Evolutionary conservation across 106 monocot genomes (phyloP).

Genomic region (Dendrobium huoshanense): DNA sequence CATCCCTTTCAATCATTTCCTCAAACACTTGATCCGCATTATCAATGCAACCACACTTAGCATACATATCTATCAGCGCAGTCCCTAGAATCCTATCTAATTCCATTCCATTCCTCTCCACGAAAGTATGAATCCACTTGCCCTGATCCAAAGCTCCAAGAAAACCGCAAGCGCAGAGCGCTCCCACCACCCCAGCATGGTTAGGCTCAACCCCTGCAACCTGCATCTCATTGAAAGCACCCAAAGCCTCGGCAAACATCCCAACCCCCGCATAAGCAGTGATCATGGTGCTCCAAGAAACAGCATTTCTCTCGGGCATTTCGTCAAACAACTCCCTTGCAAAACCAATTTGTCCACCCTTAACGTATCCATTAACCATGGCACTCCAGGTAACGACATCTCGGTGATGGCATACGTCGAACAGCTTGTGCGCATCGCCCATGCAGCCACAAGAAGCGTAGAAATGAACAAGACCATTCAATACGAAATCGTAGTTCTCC

Average conservation of each 20-base stretch:
- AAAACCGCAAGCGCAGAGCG: slow-evolving; percentile 38
- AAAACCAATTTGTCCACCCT: slow-evolving; percentile 14
- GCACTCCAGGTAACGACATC: slow-evolving; percentile 53
- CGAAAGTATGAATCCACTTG: slow-evolving; percentile 43
- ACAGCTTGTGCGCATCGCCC: slow-evolving; percentile 22
- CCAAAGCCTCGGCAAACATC: slow-evolving; percentile 35
- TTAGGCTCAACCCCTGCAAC: slow-evolving; percentile 28
- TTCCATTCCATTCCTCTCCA: slow-evolving; percentile 19
- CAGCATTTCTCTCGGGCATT: slow-evolving; percentile 44
- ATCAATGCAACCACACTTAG: slow-evolving; percentile 44
- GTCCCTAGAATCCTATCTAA: slow-evolving; percentile 44
- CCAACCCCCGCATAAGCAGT: slow-evolving; percentile 33
- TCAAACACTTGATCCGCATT: slow-evolving; percentile 44
- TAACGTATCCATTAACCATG: slow-evolving; percentile 43
- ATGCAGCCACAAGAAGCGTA: slow-evolving; percentile 25
- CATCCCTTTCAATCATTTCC: slow-evolving; percentile 55
- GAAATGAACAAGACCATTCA: slow-evolving; percentile 42
- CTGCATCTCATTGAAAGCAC: slow-evolving; percentile 47
- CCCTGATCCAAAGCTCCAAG: slow-evolving; percentile 58
- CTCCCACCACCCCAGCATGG: slow-evolving; percentile 42
- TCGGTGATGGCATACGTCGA: slow-evolving; percentile 21
- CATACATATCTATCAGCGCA: slow-evolving; percentile 63
- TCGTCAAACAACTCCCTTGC: slow-evolving; percentile 31
- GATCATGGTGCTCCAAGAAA: slow-evolving; percentile 61
- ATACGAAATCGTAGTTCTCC: slow-evolving; percentile 41